These are phyloP conservation scores for Akanthomyces muscarius DNA, from an alignment of 2,329 filamentous ascomycete species.

Conservation along the genomic window DNA sequence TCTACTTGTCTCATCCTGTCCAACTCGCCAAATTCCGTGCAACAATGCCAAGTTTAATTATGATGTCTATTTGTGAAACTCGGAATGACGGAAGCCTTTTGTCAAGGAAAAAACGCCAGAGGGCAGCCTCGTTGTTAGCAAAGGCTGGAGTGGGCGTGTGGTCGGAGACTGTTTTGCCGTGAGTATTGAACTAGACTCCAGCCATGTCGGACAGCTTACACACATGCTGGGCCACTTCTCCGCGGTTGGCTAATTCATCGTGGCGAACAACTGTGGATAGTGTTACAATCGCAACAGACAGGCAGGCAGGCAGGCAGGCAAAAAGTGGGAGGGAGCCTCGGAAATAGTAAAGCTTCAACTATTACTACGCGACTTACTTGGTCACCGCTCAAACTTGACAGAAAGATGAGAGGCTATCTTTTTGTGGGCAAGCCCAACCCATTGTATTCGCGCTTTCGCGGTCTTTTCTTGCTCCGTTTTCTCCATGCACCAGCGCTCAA, in stretches of 20 bases:
- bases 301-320: constrained; percentile 11
- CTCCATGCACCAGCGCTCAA: not conserved
- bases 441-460: constrained; percentile 2
- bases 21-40: no score
- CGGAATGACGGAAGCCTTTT: no score
- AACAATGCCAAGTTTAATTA: no score
- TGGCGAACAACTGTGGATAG: not conserved
- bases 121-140: not conserved
- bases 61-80: no score
- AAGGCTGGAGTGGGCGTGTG: not conserved
- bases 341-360: not conserved
- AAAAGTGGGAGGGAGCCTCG: not conserved
- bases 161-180: not conserved
- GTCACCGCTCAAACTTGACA: not conserved
- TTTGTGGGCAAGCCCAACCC: not conserved
- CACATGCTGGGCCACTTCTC: not conserved
- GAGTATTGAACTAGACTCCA: not conserved
- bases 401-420: not conserved
- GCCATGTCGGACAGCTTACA: not conserved
- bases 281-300: not conserved
- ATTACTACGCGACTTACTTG: constrained; percentile 1
- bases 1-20: no score
- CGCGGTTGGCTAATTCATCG: not conserved
- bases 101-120: not conserved
- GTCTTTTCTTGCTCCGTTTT: not conserved